Evolutionary conservation across 2,329 filamentous ascomycete species (phyloP).

Genomic region (Aspergillus ibericus): DNA sequence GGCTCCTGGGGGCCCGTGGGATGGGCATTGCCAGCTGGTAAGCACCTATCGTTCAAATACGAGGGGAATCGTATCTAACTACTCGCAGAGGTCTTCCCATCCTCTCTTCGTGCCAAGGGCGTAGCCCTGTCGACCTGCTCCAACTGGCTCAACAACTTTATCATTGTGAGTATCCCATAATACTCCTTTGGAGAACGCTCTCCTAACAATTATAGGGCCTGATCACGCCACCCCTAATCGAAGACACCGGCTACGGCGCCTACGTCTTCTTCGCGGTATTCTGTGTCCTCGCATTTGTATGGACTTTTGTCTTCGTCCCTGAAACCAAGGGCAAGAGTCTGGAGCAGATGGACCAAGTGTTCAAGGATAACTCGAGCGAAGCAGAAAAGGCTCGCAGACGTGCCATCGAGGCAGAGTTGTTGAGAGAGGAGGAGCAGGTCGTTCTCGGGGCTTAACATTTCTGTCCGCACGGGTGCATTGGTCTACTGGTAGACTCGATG

Average conservation of each 20-base stretch:
- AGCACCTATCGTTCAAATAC: not conserved
- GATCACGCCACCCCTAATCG: slow-evolving; percentile 64
- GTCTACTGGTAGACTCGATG: not conserved
- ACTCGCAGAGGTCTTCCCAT: slow-evolving; percentile 63
- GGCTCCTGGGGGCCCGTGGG: slow-evolving; percentile 57
- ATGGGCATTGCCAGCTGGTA: slow-evolving; percentile 44
- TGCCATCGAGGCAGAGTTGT: slow-evolving; percentile 34
- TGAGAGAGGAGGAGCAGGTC: slow-evolving; percentile 14
- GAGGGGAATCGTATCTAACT: slow-evolving; percentile 9
- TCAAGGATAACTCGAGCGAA: slow-evolving; percentile 40
- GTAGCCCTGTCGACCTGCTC: slow-evolving; percentile 63
- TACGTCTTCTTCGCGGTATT: slow-evolving; percentile 63
- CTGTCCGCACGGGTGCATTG: not conserved
- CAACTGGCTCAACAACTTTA: slow-evolving; percentile 67
- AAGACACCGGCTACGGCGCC: slow-evolving; percentile 53
- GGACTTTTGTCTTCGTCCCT: slow-evolving; percentile 56
- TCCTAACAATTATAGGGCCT: slow-evolving; percentile 47
- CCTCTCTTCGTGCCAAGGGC: slow-evolving; percentile 62
- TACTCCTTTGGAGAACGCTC: not conserved
- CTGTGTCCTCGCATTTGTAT: slow-evolving; percentile 51
- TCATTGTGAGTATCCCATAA: slow-evolving; percentile 45
- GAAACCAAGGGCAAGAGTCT: slow-evolving; percentile 59
- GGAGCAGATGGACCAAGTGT: slow-evolving; percentile 55
- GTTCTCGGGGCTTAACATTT: not conserved
- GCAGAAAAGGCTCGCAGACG: slow-evolving; percentile 30